Base-by-base conservation (phyloP, 2,329 filamentous ascomycete genomes). In the Bimuria novae-zelandiae region DNA sequence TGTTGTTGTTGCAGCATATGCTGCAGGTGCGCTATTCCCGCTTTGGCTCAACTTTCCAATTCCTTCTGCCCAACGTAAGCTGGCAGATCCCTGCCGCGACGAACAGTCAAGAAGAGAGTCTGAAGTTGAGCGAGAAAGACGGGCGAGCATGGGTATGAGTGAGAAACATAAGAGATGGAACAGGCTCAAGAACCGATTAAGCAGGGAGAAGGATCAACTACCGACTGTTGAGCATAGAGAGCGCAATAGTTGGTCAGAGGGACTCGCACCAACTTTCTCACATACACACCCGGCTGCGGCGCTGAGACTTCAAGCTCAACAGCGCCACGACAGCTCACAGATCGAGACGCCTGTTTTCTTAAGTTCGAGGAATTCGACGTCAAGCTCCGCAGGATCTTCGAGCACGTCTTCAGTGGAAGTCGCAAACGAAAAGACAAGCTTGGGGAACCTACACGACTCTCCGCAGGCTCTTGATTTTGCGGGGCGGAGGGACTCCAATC, bases 1-100 rank as follows among this genome's bases (percentile, higher is more conserved):
- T 48, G 79, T 86, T 12, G 75, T 81, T 4, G 71, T 83, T 11
- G 81, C 81, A 0, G 73, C 78, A 0, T 85, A 80, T 51, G 75
- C 76, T 0, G 77, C 74, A 6, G 82, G 82, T 0, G 69, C 75
- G 5, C 57, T 85, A 4, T 82, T 84, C 59, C 80, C 83, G 0
- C 39, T 85, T 4, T 83, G 82, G 63, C 73, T 85, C 49, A 83
- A 81, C 52, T 32, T 76, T 1, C 68, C 79, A 17, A 76, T 77
- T 0, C 72, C 74, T 1, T 79, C 80, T 19, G 27, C 41, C 4
- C 33, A 36, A 36, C 75, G 77, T 56, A 71, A 71, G 44, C 76
- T 85, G 43, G 79, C 82, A 5, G 81, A 83, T 53, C 80, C 80
- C 0, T 69, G 78, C 6, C 61, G 65, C 22, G 69, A 73, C 45